These are phyloP conservation scores for Tetradesmus obliquus DNA, from an alignment of 139 green algal species.

Conservation along the genomic window DNA sequence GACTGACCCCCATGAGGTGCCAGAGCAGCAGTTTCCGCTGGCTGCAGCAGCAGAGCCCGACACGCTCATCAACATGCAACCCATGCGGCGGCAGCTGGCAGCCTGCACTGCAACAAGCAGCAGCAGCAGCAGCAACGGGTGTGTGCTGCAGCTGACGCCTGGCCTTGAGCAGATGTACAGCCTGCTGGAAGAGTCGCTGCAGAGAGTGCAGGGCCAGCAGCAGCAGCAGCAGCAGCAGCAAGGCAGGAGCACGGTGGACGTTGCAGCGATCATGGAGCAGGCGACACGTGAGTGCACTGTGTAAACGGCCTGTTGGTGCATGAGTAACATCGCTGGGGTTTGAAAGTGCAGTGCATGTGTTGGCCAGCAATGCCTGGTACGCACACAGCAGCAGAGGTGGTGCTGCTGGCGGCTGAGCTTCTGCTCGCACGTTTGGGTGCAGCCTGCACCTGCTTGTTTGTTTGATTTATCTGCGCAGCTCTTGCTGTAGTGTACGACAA, in stretches of 20 bases:
- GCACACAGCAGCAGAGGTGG: not conserved
- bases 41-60: not conserved
- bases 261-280: slow-evolving; percentile 26
- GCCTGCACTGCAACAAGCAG: not conserved
- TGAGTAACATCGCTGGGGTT: not conserved
- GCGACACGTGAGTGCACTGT: slow-evolving; percentile 16
- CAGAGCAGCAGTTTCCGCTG: slow-evolving; percentile 40
- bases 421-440: too few species aligned
- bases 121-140: not conserved
- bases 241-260: not conserved
- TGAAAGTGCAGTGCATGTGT: not conserved
- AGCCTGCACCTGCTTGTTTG: too few species aligned
- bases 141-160: slow-evolving; percentile 9
- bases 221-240: slow-evolving; percentile 4
- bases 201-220: not conserved
- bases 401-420: not conserved
- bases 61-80: not conserved
- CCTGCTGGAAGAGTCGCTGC: slow-evolving; percentile 26
- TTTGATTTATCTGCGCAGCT: not conserved
- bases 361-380: too few species aligned
- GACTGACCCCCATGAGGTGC: slow-evolving; percentile 28
- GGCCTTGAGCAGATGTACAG: slow-evolving; percentile 5
- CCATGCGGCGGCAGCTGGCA: slow-evolving; percentile 1
- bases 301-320: not conserved
- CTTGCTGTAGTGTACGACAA: not conserved